Percentiles rank a stretch among this genome's conserved stretches.
phyloP scores from a whole-genome alignment of 2,329 filamentous ascomycete genomes.

The Rhinocladiella similis region DNA sequence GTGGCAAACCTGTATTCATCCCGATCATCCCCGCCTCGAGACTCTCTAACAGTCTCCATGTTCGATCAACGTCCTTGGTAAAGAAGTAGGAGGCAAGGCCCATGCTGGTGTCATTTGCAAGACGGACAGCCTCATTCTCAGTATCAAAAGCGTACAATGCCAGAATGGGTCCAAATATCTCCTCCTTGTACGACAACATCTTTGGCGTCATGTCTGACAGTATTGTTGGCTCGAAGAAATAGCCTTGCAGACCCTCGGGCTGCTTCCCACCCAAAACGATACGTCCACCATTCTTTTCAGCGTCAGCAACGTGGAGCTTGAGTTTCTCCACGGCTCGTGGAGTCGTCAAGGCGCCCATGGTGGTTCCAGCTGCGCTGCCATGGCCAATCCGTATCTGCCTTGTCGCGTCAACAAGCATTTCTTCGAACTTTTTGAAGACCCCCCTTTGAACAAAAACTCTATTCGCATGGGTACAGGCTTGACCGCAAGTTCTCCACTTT shows the following conservation, averaged over 20 bases:
- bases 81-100: slow-evolving; percentile 64
- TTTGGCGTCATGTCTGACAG: slow-evolving; percentile 59
- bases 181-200: slow-evolving; percentile 60
- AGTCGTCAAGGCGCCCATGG: slow-evolving; percentile 62
- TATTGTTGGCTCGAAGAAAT: slow-evolving; percentile 71
- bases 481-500: slow-evolving; percentile 45
- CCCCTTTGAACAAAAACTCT: slow-evolving; percentile 46
- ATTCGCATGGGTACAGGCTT: slow-evolving; percentile 49
- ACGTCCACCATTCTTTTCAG: slow-evolving; percentile 61
- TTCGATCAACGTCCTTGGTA: slow-evolving; percentile 66
- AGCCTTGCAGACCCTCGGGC: slow-evolving; percentile 47
- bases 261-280: slow-evolving; percentile 62
- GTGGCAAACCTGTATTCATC: slow-evolving; percentile 43
- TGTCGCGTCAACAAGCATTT: slow-evolving; percentile 55
- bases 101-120: slow-evolving; percentile 30
- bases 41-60: slow-evolving; percentile 66
- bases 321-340: slow-evolving; percentile 58
- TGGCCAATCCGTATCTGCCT: slow-evolving; percentile 58
- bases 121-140: slow-evolving; percentile 62
- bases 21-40: slow-evolving; percentile 71
- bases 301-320: slow-evolving; percentile 62
- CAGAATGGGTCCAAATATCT: slow-evolving; percentile 65
- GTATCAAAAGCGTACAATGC: slow-evolving; percentile 66
- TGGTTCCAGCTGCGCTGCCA: slow-evolving; percentile 54
- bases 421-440: slow-evolving; percentile 54